These are phyloP conservation scores for Endoconidiophora laricicola DNA, from an alignment of 2,329 filamentous ascomycete species.

Conservation along the genomic window DNA sequence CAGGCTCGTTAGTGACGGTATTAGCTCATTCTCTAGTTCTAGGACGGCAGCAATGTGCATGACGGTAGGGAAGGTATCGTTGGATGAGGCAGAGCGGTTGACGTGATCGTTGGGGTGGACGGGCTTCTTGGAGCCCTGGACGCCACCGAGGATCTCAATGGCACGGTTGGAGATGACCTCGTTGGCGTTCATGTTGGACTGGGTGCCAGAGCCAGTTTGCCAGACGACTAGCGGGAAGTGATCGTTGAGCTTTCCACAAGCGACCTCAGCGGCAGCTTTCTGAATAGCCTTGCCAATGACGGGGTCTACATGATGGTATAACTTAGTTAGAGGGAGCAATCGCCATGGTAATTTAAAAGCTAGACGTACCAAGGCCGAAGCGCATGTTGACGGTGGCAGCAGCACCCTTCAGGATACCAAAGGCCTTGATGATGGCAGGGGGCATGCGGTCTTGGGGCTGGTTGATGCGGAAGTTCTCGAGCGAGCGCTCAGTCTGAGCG, in stretches of 20 bases:
- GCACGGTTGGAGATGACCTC: slow-evolving; percentile 99
- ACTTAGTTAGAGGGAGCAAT: background rate
- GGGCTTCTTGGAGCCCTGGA: slow-evolving; percentile 92
- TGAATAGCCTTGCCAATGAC: slow-evolving; percentile 86
- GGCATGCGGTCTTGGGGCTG: slow-evolving; percentile 99
- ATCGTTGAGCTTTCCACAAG: slow-evolving; percentile 80
- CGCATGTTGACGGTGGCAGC: slow-evolving; percentile 91
- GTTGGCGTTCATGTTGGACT: slow-evolving; percentile 99
- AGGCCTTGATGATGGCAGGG: slow-evolving; percentile 75
- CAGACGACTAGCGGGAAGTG: slow-evolving; percentile 98
- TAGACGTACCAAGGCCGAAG: slow-evolving; percentile 59
- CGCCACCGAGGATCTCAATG: slow-evolving; percentile 89
- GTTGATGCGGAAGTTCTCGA: slow-evolving; percentile 98
- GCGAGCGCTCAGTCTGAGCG: slow-evolving; percentile 87
- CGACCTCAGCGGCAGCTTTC: slow-evolving; percentile 85
- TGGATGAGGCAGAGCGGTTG: slow-evolving; percentile 97
- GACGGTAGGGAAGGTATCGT: slow-evolving; percentile 97
- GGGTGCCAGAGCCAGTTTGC: slow-evolving; percentile 97
- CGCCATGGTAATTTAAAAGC: background rate
- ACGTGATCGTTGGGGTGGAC: slow-evolving; percentile 99
- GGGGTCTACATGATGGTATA: slow-evolving; percentile 40
- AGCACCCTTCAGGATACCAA: slow-evolving; percentile 93
- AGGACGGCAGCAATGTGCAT: slow-evolving; percentile 98
- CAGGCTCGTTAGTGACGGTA: slow-evolving; percentile 69
- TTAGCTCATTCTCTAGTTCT: slow-evolving; percentile 71